Evolutionary conservation across 345 rosid species (phyloP).

Genomic region (Geranium rotundifolium): DNA sequence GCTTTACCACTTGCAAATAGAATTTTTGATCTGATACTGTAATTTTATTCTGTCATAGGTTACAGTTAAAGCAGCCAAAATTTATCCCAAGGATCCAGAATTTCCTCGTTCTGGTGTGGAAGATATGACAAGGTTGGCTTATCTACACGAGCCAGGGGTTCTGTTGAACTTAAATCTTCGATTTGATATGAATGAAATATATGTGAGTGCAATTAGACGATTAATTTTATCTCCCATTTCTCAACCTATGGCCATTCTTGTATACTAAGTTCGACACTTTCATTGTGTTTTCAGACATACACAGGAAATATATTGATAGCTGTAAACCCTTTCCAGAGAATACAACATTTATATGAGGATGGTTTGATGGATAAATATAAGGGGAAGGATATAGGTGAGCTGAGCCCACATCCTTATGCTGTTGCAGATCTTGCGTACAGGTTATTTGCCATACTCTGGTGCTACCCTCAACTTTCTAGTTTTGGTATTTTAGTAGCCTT

Average conservation of each 20-base stretch:
- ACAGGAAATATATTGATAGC: slow-evolving; percentile 95
- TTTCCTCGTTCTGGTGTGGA: slow-evolving; percentile 82
- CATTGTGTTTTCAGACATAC: slow-evolving; percentile 48
- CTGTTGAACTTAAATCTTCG: slow-evolving; percentile 63
- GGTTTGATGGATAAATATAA: slow-evolving; percentile 81
- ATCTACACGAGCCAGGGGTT: slow-evolving; percentile 97
- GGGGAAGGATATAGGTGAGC: slow-evolving; percentile 72
- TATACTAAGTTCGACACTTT: not conserved
- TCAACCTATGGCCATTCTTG: not conserved
- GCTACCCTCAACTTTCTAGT: slow-evolving; percentile 3
- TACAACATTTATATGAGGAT: slow-evolving; percentile 74
- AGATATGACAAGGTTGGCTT: slow-evolving; percentile 93
- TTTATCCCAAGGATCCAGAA: slow-evolving; percentile 78
- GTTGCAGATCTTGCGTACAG: slow-evolving; percentile 95
- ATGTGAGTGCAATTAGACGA: slow-evolving; percentile 46
- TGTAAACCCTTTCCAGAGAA: slow-evolving; percentile 77
- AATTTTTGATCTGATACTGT: too few species aligned
- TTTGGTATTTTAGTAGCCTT: slow-evolving; percentile 4
- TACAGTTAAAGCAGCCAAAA: slow-evolving; percentile 42
- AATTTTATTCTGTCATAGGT: slow-evolving; percentile 27
- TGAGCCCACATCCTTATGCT: slow-evolving; percentile 93
- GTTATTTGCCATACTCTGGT: slow-evolving; percentile 22
- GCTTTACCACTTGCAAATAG: not conserved
- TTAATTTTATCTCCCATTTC: slow-evolving; percentile 1
- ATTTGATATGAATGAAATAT: slow-evolving; percentile 74